A percentile compares a stretch with the other conserved stretches of the same genome.
These are phyloP conservation scores for Emmonsiellopsis sp. DNA, from an alignment of 2,329 filamentous ascomycete genomes.

Conservation along the genomic window DNA sequence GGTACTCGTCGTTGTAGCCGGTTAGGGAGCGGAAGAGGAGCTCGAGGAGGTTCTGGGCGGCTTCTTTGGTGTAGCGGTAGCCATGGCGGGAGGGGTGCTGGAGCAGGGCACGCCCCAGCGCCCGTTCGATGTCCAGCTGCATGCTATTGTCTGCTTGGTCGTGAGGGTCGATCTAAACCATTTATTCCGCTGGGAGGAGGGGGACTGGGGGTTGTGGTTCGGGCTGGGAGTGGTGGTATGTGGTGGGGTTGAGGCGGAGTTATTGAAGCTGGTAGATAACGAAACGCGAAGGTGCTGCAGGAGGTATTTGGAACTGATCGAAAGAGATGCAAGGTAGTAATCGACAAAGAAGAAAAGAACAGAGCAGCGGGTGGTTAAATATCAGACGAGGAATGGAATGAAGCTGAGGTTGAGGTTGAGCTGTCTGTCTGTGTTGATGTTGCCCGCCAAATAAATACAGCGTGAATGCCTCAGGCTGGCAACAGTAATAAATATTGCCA, in stretches of 20 bases:
- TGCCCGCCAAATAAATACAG: no score
- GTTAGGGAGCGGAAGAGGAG: constrained; percentile 83
- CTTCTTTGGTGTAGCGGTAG: constrained; percentile 66
- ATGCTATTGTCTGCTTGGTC: constrained; percentile 17
- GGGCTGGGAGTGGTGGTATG: background rate
- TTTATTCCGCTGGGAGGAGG: background rate
- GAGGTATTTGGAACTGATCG: no score
- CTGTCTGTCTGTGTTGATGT: no score
- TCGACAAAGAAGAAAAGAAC: no score
- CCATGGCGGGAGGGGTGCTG: constrained; percentile 64
- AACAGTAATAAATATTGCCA: no score
- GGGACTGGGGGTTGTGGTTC: background rate
- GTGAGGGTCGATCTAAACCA: background rate
- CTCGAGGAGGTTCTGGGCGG: constrained; percentile 62
- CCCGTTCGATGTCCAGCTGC: constrained; percentile 55
- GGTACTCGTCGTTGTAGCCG: constrained; percentile 61
- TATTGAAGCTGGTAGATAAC: background rate
- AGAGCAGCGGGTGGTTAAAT: no score
- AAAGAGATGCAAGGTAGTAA: no score
- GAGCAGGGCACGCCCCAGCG: constrained; percentile 74
- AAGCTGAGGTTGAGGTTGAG: no score
- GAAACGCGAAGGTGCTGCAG: no score
- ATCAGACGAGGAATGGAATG: no score
- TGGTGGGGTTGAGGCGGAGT: constrained; percentile 1
- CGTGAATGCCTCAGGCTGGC: no score